Conservation (phyloP, 257 asterid genomes). For the Fraxinus americana region DNA sequence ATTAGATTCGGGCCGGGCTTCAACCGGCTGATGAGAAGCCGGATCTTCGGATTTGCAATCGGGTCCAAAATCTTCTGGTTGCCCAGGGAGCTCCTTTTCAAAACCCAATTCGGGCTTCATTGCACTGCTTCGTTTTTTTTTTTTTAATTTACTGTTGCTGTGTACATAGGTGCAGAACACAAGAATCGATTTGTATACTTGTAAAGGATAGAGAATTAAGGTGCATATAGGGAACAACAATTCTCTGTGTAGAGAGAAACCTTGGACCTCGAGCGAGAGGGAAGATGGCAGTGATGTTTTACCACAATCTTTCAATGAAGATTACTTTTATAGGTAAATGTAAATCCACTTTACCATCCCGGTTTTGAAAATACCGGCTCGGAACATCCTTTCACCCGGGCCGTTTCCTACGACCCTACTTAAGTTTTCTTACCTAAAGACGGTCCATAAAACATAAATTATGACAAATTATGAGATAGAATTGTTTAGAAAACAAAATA, state of each 20-base stretch:
- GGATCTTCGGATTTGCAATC: conserved; percentile 32
- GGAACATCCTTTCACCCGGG: neutral
- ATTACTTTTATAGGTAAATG: neutral
- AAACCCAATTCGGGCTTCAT: conserved; percentile 29
- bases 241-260: conserved; percentile 26
- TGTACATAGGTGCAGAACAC: conserved; percentile 26
- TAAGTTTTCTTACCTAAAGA: too few relatives aligned
- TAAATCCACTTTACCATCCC: neutral
- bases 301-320: neutral
- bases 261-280: conserved; percentile 24
- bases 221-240: conserved; percentile 16
- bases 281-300: conserved; percentile 21
- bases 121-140: neutral
- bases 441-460: too few relatives aligned
- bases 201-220: conserved; percentile 22
- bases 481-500: too few relatives aligned
- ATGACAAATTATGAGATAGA: too few relatives aligned
- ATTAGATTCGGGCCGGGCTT: conserved; percentile 34
- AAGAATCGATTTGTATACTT: conserved; percentile 35
- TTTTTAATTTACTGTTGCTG: conserved; percentile 31
- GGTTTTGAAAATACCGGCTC: neutral
- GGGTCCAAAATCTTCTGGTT: neutral
- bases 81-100: conserved; percentile 26
- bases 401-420: too few relatives aligned
- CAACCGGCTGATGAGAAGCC: conserved; percentile 6